Evolutionary conservation across 345 rosid genomes (phyloP).

Genomic region (Acer negundo): DNA sequence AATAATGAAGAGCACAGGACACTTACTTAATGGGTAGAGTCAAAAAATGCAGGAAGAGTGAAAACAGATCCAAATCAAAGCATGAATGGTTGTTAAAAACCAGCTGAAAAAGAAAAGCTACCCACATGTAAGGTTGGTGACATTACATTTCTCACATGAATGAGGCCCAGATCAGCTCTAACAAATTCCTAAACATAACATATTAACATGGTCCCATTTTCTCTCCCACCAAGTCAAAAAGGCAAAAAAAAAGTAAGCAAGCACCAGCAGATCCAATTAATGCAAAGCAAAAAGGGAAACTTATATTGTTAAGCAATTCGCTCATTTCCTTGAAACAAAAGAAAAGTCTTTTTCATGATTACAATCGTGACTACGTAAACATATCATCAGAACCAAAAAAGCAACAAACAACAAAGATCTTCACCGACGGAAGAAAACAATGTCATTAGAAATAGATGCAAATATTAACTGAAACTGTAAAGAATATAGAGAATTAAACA

Average conservation of each 20-base stretch:
- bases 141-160: constrained; percentile 42
- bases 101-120: constrained; percentile 10
- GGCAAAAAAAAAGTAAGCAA: constrained; percentile 6
- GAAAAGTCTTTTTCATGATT: constrained; percentile 29
- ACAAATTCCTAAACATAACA: constrained; percentile 14
- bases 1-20: not conserved
- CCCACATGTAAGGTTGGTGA: constrained; percentile 14
- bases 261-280: constrained; percentile 17
- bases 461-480: no score
- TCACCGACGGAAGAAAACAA: no score
- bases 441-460: no score
- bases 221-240: constrained; percentile 22
- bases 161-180: constrained; percentile 32
- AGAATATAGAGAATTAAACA: no score
- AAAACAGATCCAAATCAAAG: constrained; percentile 18
- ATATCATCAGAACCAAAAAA: no score
- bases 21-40: no score
- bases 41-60: no score
- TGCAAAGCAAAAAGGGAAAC: constrained; percentile 4
- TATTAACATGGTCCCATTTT: constrained; percentile 6
- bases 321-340: constrained; percentile 27
- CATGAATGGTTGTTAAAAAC: not conserved
- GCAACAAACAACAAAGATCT: no score
- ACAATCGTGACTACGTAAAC: constrained; percentile 1
- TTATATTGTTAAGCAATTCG: no score